These are phyloP conservation scores for Penicillium sp. DNA, from an alignment of 2,329 filamentous ascomycete genomes.

Conservation along the genomic window DNA sequence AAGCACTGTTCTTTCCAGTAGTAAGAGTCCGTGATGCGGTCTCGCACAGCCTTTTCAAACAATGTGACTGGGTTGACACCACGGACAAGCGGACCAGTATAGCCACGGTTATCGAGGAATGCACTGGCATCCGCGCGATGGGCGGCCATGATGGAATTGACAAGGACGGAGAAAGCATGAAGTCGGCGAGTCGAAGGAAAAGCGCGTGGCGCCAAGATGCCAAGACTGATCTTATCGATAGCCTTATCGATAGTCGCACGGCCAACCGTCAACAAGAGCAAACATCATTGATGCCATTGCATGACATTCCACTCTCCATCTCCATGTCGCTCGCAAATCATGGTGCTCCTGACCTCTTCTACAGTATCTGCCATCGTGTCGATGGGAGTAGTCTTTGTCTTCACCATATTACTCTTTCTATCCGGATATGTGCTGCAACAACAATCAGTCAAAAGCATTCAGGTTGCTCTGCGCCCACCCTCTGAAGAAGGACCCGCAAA, in stretches of 20 bases:
- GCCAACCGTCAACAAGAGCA: slow-evolving; percentile 34
- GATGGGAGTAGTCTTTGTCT: slow-evolving; percentile 57
- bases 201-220: slow-evolving; percentile 5
- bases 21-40: slow-evolving; percentile 90
- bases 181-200: slow-evolving; percentile 7
- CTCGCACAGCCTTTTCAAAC: slow-evolving; percentile 89
- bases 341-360: slow-evolving; percentile 44
- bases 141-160: slow-evolving; percentile 37
- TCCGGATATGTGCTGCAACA: slow-evolving; percentile 86
- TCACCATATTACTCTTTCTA: slow-evolving; percentile 76
- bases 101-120: slow-evolving; percentile 85
- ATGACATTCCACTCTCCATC: slow-evolving; percentile 8
- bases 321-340: slow-evolving; percentile 24
- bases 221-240: slow-evolving; percentile 22
- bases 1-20: slow-evolving; percentile 99
- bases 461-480: slow-evolving; percentile 57
- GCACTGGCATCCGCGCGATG: slow-evolving; percentile 71
- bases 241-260: slow-evolving; percentile 37
- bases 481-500: slow-evolving; percentile 11
- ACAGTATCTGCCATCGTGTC: slow-evolving; percentile 43
- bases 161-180: slow-evolving; percentile 1
- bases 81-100: slow-evolving; percentile 67
- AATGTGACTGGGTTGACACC: slow-evolving; percentile 92
- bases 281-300: slow-evolving; percentile 22
- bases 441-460: slow-evolving; percentile 70